A percentile compares a stretch with the other conserved stretches of the same genome.
phyloP scores from a whole-genome alignment of 805 yeast genomes.

The Cyberlindnera misumaiensis region DNA sequence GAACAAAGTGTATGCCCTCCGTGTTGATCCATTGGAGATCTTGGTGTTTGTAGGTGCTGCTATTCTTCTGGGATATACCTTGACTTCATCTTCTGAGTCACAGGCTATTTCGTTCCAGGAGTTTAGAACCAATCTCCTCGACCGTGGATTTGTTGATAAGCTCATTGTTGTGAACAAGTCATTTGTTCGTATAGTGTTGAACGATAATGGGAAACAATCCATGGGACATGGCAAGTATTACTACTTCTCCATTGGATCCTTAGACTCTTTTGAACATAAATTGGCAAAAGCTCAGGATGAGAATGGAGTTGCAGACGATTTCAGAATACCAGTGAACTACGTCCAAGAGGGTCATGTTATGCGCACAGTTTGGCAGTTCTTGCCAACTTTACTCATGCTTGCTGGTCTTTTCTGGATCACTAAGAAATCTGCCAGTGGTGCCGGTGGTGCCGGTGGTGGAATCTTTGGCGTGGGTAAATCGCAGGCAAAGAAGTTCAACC shows the following conservation, averaged over 20 bases:
- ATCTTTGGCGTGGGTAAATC: slow-evolving; percentile 89
- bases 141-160: slow-evolving; percentile 68
- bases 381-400: slow-evolving; percentile 85
- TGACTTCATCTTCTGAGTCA: slow-evolving; percentile 25
- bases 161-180: slow-evolving; percentile 72
- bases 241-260: slow-evolving; percentile 79
- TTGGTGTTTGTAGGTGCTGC: slow-evolving; percentile 26
- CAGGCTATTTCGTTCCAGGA: slow-evolving; percentile 86
- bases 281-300: slow-evolving; percentile 71
- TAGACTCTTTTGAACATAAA: slow-evolving; percentile 80
- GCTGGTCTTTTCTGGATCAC: slow-evolving; percentile 86
- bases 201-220: slow-evolving; percentile 52
- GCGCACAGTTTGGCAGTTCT: slow-evolving; percentile 58
- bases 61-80: slow-evolving; percentile 26
- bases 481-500: slow-evolving; percentile 85
- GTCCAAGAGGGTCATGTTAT: slow-evolving; percentile 62
- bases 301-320: slow-evolving; percentile 49
- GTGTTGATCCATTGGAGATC: slow-evolving; percentile 29
- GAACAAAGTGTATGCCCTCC: slow-evolving; percentile 24
- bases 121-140: slow-evolving; percentile 67
- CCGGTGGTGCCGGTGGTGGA: slow-evolving; percentile 54
- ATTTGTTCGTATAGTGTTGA: slow-evolving; percentile 64
- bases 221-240: slow-evolving; percentile 32
- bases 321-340: slow-evolving; percentile 78
- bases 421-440: slow-evolving; percentile 45